Percentiles rank a stretch among this genome's conserved stretches.
Conservation (phyloP, 106 monocot species). For the Hemerocallis citrina region DNA sequence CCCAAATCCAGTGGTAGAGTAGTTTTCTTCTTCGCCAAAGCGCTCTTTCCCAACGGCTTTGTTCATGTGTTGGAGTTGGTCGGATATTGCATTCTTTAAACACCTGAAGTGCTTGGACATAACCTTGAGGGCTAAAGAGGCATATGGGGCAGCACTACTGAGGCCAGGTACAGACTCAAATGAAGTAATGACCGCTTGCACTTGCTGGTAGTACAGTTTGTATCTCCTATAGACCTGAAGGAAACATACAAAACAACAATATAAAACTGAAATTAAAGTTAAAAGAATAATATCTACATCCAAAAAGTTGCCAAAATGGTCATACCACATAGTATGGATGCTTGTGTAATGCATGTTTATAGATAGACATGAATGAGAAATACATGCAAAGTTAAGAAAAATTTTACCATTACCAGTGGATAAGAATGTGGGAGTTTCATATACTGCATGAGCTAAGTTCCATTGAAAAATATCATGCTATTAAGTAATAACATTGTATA, state of each 20-base stretch:
- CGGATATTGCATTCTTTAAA: constrained; percentile 52
- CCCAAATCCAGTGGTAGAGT: constrained; percentile 28
- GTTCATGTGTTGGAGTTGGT: constrained; percentile 38
- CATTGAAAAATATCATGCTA: no score
- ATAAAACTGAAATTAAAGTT: background rate
- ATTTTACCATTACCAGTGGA: no score
- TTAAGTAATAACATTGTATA: no score
- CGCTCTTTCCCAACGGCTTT: constrained; percentile 40
- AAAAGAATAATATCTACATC: no score
- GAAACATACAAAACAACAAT: background rate
- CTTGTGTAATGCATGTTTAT: no score
- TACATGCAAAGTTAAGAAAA: no score
- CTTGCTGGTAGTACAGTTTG: constrained; percentile 72
- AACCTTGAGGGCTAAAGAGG: constrained; percentile 40
- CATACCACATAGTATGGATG: no score
- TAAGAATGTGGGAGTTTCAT: no score
- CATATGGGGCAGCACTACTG: constrained; percentile 66
- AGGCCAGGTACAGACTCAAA: constrained; percentile 86
- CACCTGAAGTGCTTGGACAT: constrained; percentile 65
- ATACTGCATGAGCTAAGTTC: no score
- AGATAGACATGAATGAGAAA: no score
- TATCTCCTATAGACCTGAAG: constrained; percentile 72
- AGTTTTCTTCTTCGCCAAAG: constrained; percentile 15
- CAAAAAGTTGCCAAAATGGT: no score
- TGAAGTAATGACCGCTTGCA: constrained; percentile 56